Evolutionary conservation across 352 stramenopile species (phyloP).

Genomic region (Phytophthora tentaculata): DNA sequence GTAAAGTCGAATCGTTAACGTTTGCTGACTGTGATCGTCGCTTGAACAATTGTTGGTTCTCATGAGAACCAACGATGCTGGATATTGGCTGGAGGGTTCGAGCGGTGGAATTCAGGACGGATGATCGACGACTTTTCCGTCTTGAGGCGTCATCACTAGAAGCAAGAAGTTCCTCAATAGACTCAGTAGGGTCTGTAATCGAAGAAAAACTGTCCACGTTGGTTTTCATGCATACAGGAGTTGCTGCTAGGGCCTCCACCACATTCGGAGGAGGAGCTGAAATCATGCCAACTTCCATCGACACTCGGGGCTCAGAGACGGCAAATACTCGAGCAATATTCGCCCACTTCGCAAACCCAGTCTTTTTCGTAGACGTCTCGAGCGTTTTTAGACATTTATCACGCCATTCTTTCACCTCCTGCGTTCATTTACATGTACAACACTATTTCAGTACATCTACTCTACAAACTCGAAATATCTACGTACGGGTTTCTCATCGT

Average conservation of each 20-base stretch:
- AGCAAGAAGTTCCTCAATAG: neutral
- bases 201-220: conserved; percentile 58
- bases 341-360: conserved; percentile 48
- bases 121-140: conserved; percentile 11
- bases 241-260: conserved; percentile 20
- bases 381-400: conserved; percentile 48
- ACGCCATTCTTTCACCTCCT: conserved; percentile 54
- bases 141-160: neutral
- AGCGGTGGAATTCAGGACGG: conserved; percentile 3
- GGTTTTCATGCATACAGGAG: conserved; percentile 38
- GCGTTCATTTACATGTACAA: too few relatives aligned
- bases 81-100: conserved; percentile 15
- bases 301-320: conserved; percentile 20
- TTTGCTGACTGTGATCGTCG: conserved; percentile 22
- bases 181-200: conserved; percentile 24
- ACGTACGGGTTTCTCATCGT: conserved; percentile 32
- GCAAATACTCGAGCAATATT: conserved; percentile 48
- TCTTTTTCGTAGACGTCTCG: conserved; percentile 30
- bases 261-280: conserved; percentile 15
- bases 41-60: conserved; percentile 22
- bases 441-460: neutral
- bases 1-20: conserved; percentile 1
- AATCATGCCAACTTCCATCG: conserved; percentile 37
- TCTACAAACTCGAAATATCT: neutral
- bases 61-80: conserved; percentile 30